Evolutionary conservation across 306 rosid genomes (phyloP), one percentile per base, ranked within the genome.

Genomic region (Cucurbita maxima): DNA sequence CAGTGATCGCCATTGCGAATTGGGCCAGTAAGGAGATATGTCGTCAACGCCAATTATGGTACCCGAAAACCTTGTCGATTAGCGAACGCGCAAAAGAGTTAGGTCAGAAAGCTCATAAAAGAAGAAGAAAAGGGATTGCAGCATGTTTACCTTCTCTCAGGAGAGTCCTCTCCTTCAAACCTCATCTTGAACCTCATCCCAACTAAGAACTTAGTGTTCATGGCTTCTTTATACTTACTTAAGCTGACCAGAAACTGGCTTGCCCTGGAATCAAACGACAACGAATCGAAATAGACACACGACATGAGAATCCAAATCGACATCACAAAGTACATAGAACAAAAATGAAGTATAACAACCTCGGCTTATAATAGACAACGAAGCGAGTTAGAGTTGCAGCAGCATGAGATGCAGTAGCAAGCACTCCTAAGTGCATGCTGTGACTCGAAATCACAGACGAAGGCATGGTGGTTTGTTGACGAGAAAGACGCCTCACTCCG

Each of bases 341-440:
- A 20, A 57, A 13, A 61, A 4, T 10, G 50, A 51, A 51, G 6
- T 13, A 3, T 37, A 25, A 14, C 25, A 71, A 89, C 99, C 99
- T 87, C 54, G 97, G 99, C 82, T 91, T 95, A 77, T 95, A 88
- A 80, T 84, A 95, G 36, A 95, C 97, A 12, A 87, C 79, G 22
- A 95, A 95, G 70, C 83, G 82, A 58, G 96, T 91, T 74, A 82
- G 88, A 62, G 97, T 86, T 36, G 86, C 74, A 75, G 88, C 89
- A 44, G 99, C 99, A 77, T 95, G 97, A 44, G 97, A 89, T 66
- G 99, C 99, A 76, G 99, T 95, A 63, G 97, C 99, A 54, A 95
- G 96, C 78, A 95, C 96, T 76, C 99, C 99, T 14, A 88, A 76
- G 80, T 91, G 97, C 99, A 95, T 95, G 85, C 97, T 95, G 76